These are phyloP conservation scores for Aspergillus sp. DNA, from an alignment of 2,329 filamentous ascomycete species.

Conservation along the genomic window DNA sequence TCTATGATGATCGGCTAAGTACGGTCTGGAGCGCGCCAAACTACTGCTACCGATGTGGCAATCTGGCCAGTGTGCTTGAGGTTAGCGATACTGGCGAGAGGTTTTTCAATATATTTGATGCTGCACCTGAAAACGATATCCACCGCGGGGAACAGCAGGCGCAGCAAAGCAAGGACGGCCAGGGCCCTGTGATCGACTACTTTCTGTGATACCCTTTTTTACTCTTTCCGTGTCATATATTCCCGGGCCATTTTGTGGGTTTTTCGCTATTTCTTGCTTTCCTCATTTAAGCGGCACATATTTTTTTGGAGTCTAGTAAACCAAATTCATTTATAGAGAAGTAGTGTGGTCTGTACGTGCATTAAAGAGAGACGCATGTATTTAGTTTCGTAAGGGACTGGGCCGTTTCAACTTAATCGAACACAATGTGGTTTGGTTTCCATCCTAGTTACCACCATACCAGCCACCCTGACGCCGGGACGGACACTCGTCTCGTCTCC, in stretches of 20 bases:
- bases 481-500: neutral
- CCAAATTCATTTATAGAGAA: slow-evolving; percentile 28
- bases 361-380: slow-evolving; percentile 11
- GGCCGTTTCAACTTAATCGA: neutral
- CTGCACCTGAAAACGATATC: slow-evolving; percentile 86
- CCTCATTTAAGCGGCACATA: slow-evolving; percentile 13
- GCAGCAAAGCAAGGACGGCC: slow-evolving; percentile 66
- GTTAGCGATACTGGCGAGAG: slow-evolving; percentile 90
- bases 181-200: slow-evolving; percentile 68
- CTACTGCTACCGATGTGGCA: slow-evolving; percentile 93
- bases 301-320: slow-evolving; percentile 30
- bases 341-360: slow-evolving; percentile 20
- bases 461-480: neutral
- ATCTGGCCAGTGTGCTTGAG: slow-evolving; percentile 94
- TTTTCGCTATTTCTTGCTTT: slow-evolving; percentile 17
- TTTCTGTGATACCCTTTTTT: slow-evolving; percentile 60
- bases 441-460: neutral
- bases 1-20: slow-evolving; percentile 91
- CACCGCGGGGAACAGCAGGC: slow-evolving; percentile 79
- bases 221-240: slow-evolving; percentile 10
- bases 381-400: slow-evolving; percentile 9
- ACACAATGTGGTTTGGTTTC: neutral
- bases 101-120: slow-evolving; percentile 97
- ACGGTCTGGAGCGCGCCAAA: slow-evolving; percentile 99
- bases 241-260: slow-evolving; percentile 11